Base-by-base conservation (phyloP, 345 rosid species). In the Psidium friedrichsthalianum region DNA sequence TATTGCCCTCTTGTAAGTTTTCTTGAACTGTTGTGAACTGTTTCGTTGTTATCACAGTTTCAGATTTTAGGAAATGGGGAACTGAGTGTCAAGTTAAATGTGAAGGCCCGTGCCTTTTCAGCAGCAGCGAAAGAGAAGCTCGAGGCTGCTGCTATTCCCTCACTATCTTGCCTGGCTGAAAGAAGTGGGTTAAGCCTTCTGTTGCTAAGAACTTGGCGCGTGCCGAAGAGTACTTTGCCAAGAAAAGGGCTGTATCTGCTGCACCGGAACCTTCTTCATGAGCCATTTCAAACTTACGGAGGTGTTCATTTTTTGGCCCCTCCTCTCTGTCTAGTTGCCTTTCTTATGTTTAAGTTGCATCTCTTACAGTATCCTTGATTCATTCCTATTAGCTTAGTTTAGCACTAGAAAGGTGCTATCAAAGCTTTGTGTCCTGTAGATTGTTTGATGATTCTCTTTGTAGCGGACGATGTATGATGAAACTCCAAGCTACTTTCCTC, bases 171-270 rank as follows among this genome's bases (percentile, higher is more conserved):
- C 97, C 98, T 5, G 98, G 99, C 83, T 92, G 96, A 52, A 97
- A 94, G 95, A 97, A 95, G 89, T 95, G 98, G 98, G 92, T 97
- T 9, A 95, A 95, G 87, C 97, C 96, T 69, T 92, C 98, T 5
- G 98, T 95, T 78, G 92, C 92, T 1, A 97, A 94, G 93, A 95
- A 97, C 87, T 90, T 92, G 10, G 96, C 98, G 8, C 87, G 98
- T 82, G 98, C 98, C 12, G 96, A 95, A 21, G 97, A 93, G 83
- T 97, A 95, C 91, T 97, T 95, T 55, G 98, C 98, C 51, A 94
- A 93, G 93, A 95, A 95, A 89, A 92, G 89, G 89, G 98, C 98
- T 52, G 94, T 92, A 0, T 91, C 92, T 25, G 90, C 93, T 53
- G 90, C 88, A 84, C 74, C 94, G 0, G 93, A 91, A 51, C 88